Evolutionary conservation across 345 rosid species (phyloP), one percentile per base, ranked within the genome.

Genomic region (Boechera divaricarpa): DNA sequence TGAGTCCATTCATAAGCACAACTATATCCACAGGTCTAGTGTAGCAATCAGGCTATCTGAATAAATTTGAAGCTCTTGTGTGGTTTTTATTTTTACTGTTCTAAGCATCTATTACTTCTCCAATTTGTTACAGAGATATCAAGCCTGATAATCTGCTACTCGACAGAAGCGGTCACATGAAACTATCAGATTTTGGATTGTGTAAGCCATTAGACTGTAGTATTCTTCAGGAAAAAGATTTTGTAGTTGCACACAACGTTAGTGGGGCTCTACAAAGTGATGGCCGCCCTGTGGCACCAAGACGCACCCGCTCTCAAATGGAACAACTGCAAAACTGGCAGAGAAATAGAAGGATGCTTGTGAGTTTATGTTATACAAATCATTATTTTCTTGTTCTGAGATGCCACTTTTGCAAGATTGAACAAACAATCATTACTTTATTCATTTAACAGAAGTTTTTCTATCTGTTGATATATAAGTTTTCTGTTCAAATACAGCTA

Each of bases 121-220:
- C 31, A 28, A 49, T 58, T 48, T 76, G 59, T 69, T 77, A 77
- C 90, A 95, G 99, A 81, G 99, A 95, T 80, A 91, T 95, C 84
- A 94, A 94, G 83, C 98, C 98, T 41, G 98, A 94, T 73, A 94
- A 94, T 86, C 83, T 94, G 86, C 90, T 95, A 51, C 96, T 95
- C 51, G 97, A 95, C 83, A 87, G 87, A 91, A 70, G 82, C 59
- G 99, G 99, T 48, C 99, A 95, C 81, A 89, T 95, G 94, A 93
- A 89, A 82, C 74, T 92, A 63, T 95, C 99, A 73, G 99, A 92
- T 86, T 92, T 95, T 87, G 99, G 99, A 68, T 85, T 92, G 61
- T 95, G 98, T 75, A 95, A 95, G 78, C 98, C 99, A 54, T 74
- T 95, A 83, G 99, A 95, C 83, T 95, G 97, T 83, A 92, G 98